Percentiles rank a stretch among this genome's conserved stretches.
These are phyloP conservation scores for Tolypocladium pustulatum DNA, from an alignment of 2,329 filamentous ascomycete species.

Conservation along the genomic window DNA sequence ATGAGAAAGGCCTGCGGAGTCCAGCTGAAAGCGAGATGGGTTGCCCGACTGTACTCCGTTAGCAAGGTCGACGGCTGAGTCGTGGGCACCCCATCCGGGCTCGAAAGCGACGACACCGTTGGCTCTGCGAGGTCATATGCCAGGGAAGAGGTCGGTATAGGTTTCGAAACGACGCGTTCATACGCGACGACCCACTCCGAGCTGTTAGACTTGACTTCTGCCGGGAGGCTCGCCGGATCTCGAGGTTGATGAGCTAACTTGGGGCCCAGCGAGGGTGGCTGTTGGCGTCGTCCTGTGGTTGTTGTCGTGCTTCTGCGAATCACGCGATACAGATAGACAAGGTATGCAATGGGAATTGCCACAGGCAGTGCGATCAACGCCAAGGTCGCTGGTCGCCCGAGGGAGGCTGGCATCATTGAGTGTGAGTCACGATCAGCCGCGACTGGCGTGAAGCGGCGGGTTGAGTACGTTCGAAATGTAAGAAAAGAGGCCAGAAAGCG, in stretches of 20 bases:
- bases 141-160: conserved; percentile 8
- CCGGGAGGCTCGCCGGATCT: conserved; percentile 8
- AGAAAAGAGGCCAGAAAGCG: background rate
- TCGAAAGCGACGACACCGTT: conserved; percentile 8
- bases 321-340: conserved; percentile 4
- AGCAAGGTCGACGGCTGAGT: conserved; percentile 10
- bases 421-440: too few relatives aligned
- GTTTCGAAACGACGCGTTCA: conserved; percentile 15
- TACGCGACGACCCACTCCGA: conserved; percentile 16
- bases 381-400: background rate
- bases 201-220: conserved; percentile 8
- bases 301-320: conserved; percentile 6
- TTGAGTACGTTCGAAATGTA: background rate
- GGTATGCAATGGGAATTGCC: conserved; percentile 6
- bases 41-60: conserved; percentile 14
- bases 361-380: conserved; percentile 1
- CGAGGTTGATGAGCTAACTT: background rate
- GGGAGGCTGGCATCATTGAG: background rate
- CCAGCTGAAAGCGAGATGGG: conserved; percentile 20
- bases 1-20: conserved; percentile 21
- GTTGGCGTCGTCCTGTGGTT: background rate
- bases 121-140: background rate
- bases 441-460: too few relatives aligned
- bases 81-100: background rate
- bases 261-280: background rate